Conservation (phyloP, 2,329 filamentous ascomycete genomes). For the Penicillium sp. region DNA sequence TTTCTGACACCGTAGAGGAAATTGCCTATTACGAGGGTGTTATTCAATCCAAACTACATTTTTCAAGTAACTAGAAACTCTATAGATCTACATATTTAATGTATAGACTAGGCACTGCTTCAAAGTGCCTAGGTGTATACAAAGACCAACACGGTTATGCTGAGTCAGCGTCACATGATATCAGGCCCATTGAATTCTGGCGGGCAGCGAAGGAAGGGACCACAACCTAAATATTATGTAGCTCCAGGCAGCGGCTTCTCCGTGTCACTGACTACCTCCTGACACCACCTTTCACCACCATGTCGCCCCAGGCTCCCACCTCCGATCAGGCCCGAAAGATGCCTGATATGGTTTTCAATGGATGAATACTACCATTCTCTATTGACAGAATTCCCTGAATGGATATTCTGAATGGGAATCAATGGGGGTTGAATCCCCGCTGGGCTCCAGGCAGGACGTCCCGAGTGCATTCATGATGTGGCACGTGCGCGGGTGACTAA, state of each 20-base stretch:
- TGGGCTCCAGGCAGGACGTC: constrained; percentile 5
- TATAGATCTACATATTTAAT: too few species aligned
- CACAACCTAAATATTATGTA: constrained; percentile 20
- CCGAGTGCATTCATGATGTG: constrained; percentile 14
- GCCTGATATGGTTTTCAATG: neutral
- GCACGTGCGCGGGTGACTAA: constrained; percentile 20
- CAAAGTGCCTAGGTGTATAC: too few species aligned
- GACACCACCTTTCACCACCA: constrained; percentile 21
- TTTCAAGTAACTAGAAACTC: too few species aligned
- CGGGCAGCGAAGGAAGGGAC: constrained; percentile 21
- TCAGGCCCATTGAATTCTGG: constrained; percentile 24
- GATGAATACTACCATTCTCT: neutral
- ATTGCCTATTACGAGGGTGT: neutral
- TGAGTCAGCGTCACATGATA: constrained; percentile 28
- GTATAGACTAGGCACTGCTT: too few species aligned
- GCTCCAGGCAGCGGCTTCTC: constrained; percentile 15
- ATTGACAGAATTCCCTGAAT: constrained; percentile 2
- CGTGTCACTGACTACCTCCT: constrained; percentile 21
- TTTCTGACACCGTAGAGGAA: neutral
- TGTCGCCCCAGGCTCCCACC: constrained; percentile 4
- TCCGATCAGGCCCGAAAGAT: constrained; percentile 1
- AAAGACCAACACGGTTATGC: neutral
- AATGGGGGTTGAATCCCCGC: constrained; percentile 3
- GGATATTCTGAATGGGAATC: constrained; percentile 1
- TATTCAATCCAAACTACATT: neutral